These are phyloP conservation scores for Aspergillus unguis DNA, from an alignment of 2,329 filamentous ascomycete species.

Conservation along the genomic window DNA sequence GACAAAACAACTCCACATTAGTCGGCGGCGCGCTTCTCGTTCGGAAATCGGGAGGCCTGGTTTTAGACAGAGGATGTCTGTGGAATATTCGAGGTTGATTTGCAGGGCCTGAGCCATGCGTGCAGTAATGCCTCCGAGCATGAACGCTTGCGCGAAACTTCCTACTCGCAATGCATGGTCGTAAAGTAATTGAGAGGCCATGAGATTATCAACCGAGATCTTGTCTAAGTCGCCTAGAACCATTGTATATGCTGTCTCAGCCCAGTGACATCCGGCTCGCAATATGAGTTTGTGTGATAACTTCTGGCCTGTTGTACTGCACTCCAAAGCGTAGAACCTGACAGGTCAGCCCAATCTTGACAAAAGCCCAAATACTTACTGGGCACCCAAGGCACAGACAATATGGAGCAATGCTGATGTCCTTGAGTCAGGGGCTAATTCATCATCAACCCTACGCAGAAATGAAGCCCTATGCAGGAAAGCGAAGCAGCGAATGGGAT, in stretches of 20 bases:
- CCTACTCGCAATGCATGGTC: slow-evolving; percentile 6
- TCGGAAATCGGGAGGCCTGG: slow-evolving; percentile 2
- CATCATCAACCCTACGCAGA: slow-evolving; percentile 5
- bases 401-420: not conserved
- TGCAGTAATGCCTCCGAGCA: slow-evolving; percentile 8
- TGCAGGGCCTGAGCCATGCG: slow-evolving; percentile 10
- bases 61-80: slow-evolving; percentile 6
- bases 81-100: slow-evolving; percentile 11
- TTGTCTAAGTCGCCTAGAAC: slow-evolving; percentile 5
- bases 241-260: slow-evolving; percentile 1
- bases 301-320: not conserved
- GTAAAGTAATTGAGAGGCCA: slow-evolving; percentile 7
- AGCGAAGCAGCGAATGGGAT: slow-evolving; percentile 10
- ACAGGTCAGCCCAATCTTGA: not conserved
- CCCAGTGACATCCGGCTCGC: slow-evolving; percentile 2
- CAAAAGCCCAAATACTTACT: not conserved
- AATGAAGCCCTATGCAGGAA: slow-evolving; percentile 11
- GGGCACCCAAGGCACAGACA: slow-evolving; percentile 7
- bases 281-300: slow-evolving; percentile 4
- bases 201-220: slow-evolving; percentile 11
- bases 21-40: slow-evolving; percentile 8
- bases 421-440: not conserved
- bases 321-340: slow-evolving; percentile 9
- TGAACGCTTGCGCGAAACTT: slow-evolving; percentile 10
- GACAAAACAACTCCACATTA: slow-evolving; percentile 11